A percentile compares a stretch with the other conserved stretches of the same genome.
Conservation (phyloP, 2,329 filamentous ascomycete genomes). For the Ramichloridium luteum region DNA sequence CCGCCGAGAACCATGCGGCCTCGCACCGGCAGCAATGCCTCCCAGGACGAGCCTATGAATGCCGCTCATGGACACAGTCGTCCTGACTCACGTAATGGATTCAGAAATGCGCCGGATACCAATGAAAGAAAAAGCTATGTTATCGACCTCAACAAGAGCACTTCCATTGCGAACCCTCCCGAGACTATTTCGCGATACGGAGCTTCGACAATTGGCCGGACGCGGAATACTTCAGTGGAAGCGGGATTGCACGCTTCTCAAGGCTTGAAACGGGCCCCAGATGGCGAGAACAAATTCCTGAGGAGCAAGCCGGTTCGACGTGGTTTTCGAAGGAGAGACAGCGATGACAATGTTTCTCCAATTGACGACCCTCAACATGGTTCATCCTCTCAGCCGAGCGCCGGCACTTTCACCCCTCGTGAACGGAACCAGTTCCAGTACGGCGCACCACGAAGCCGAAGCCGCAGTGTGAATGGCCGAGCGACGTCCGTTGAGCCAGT, state of each 20-base stretch:
- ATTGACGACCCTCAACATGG: conserved; percentile 22
- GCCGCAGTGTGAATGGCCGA: conserved; percentile 20
- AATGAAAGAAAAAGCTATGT: conserved; percentile 11
- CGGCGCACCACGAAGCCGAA: conserved; percentile 18
- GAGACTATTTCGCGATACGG: conserved; percentile 31
- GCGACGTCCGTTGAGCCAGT: conserved; percentile 24
- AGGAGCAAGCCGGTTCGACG: conserved; percentile 63
- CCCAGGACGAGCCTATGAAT: conserved; percentile 21
- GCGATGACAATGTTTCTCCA: conserved; percentile 34
- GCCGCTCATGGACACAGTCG: conserved; percentile 18
- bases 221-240: conserved; percentile 43
- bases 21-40: conserved; percentile 24
- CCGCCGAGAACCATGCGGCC: conserved; percentile 17
- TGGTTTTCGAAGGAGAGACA: conserved; percentile 49
- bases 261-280: conserved; percentile 64
- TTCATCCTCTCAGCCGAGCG: conserved; percentile 20
- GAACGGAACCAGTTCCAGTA: conserved; percentile 15
- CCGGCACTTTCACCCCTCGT: conserved; percentile 17
- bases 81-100: conserved; percentile 20
- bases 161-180: conserved; percentile 37
- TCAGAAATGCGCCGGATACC: conserved; percentile 9
- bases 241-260: conserved; percentile 58
- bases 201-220: conserved; percentile 36
- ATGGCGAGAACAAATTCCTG: conserved; percentile 63
- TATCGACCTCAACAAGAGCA: conserved; percentile 18